A percentile compares a stretch with the other conserved stretches of the same genome.
phyloP scores from a whole-genome alignment of 345 rosid genomes.

The Reutealis trisperma region DNA sequence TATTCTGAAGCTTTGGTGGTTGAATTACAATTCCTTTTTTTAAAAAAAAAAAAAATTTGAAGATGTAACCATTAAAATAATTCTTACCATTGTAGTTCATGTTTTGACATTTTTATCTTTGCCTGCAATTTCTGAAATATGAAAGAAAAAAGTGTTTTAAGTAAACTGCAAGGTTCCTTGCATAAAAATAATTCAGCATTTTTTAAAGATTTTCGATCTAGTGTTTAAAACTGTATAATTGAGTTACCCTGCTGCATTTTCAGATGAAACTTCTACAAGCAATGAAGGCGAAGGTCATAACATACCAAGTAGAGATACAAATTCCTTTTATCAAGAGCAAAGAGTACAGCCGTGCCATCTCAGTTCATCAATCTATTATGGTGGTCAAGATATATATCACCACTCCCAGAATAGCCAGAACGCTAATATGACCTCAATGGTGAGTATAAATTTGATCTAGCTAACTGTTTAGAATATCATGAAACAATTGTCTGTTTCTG shows the following conservation, averaged over 20 bases:
- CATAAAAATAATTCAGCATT: not conserved
- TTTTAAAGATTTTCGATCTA: not conserved
- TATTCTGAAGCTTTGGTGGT: not conserved
- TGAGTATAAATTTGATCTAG: slow-evolving; percentile 24
- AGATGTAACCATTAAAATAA: not conserved
- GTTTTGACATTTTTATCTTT: not conserved
- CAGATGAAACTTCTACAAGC: slow-evolving; percentile 42
- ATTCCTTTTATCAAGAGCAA: slow-evolving; percentile 54
- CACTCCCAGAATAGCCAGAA: slow-evolving; percentile 42
- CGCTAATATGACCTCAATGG: slow-evolving; percentile 50
- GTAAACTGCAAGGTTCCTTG: no score
- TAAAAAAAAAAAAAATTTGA: no score
- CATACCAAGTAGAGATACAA: slow-evolving; percentile 28
- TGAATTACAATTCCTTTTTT: no score
- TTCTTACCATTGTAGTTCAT: not conserved
- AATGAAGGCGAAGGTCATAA: slow-evolving; percentile 38
- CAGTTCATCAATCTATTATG: slow-evolving; percentile 82
- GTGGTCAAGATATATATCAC: slow-evolving; percentile 68
- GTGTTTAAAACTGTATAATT: not conserved
- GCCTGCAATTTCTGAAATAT: not conserved
- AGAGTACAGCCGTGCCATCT: slow-evolving; percentile 68
- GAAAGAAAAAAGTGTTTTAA: not conserved
- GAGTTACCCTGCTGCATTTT: not conserved
- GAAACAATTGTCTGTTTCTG: not conserved
- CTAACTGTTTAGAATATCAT: not conserved